Evolutionary conservation across 2,329 filamentous ascomycete genomes (phyloP), one percentile per base, ranked within the genome.

Genomic region (Fusarium compactum): DNA sequence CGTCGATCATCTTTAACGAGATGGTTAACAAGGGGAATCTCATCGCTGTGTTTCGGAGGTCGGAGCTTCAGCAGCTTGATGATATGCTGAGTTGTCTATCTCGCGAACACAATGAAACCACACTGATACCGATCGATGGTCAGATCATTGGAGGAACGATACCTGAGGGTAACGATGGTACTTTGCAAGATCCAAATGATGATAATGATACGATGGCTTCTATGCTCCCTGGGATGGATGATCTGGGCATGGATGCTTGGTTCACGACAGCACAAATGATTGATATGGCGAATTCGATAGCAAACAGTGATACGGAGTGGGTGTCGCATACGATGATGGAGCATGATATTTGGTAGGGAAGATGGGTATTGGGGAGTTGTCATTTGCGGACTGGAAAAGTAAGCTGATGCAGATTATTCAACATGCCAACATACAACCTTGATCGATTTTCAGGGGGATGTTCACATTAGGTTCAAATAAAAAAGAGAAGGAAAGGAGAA

Each of bases 241-340:
- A 74, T 4, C 51, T 73, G 4, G 69, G 62, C 0, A 72, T 76
- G 34, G 78, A 78, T 22, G 76, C 79, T 20, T 81, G 80, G 38
- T 71, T 85, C 15, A 84, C 82, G 1, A 80, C 82, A 3, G 82
- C 80, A 3, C 82, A 85, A 53, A 83, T 85, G 41, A 79, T 85
- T 65, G 83, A 82, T 5, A 79, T 85, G 63, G 83, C 83, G 0
- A 82, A 85, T 47, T 84, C 82, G 15, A 85, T 86, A 58, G 84
- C 82, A 3, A 74, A 76, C 5, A 78, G 67, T 51, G 81, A 83
- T 32, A 82, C 82, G 3, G 83, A 85, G 41, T 85, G 83, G 81
- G 76, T 85, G 38, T 83, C 81, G 1, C 82, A 84, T 55, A 81
- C 81, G 0, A 81, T 85, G 58, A 78, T 82, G 34, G 81, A 84